A percentile compares a stretch with the other conserved stretches of the same genome.
Conservation (phyloP, 1,139 yeast genomes). For the Geotrichum cucujoidarum region DNA sequence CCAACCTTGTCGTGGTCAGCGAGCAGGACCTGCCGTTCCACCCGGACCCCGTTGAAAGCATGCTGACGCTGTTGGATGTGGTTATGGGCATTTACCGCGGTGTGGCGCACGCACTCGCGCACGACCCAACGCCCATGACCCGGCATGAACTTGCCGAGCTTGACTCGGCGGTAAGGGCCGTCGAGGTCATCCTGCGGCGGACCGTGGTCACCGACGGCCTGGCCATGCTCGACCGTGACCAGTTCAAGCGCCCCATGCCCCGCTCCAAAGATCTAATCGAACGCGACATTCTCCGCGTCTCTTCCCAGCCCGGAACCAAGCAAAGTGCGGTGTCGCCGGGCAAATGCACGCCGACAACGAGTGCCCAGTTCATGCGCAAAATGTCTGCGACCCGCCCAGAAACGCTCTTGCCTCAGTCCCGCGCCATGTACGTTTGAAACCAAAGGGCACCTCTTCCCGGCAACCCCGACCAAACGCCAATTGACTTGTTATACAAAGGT, state of each 20-base stretch:
- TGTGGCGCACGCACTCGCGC: constrained; percentile 8
- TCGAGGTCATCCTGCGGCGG: constrained; percentile 13
- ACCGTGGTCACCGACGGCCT: constrained; percentile 9
- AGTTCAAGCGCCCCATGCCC: neutral
- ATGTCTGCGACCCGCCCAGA: neutral
- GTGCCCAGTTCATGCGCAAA: neutral
- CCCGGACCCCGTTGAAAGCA: constrained; percentile 13
- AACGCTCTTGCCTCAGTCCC: constrained; percentile 6
- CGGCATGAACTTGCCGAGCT: constrained; percentile 7
- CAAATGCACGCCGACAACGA: constrained; percentile 1
- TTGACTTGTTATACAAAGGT: too few species aligned
- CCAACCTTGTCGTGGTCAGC: constrained; percentile 5
- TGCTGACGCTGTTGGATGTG: constrained; percentile 14
- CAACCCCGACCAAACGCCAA: too few species aligned
- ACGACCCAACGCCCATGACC: neutral
- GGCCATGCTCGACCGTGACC: constrained; percentile 9
- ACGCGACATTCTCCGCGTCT: constrained; percentile 10
- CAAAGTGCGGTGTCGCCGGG: too few species aligned
- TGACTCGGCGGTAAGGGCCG: constrained; percentile 11
- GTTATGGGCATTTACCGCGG: constrained; percentile 11
- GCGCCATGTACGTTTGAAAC: constrained; percentile 10
- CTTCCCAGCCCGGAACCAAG: constrained; percentile 8
- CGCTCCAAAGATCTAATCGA: constrained; percentile 12
- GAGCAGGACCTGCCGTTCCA: constrained; percentile 15
- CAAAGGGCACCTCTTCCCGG: too few species aligned